Percentiles rank a stretch among this genome's conserved stretches.
phyloP scores from a whole-genome alignment of 2,329 filamentous ascomycete genomes.

The Aspergillus caelatus region DNA sequence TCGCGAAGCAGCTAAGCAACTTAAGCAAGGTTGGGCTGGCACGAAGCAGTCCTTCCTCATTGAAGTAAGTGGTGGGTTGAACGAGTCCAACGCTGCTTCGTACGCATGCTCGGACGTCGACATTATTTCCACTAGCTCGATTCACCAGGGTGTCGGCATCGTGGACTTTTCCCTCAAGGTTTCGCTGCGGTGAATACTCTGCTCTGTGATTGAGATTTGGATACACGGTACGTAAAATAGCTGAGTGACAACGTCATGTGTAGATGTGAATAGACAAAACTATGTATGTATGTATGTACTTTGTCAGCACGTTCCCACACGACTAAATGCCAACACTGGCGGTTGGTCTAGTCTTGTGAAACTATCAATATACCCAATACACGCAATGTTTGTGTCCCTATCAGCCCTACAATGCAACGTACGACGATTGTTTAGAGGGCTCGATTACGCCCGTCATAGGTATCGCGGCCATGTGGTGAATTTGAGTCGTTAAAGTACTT shows the following conservation, averaged over 20 bases:
- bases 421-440: not conserved
- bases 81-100: slow-evolving; percentile 75
- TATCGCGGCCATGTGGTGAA: not conserved
- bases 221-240: not conserved
- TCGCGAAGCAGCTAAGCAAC: slow-evolving; percentile 68
- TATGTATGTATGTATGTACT: slow-evolving; percentile 11
- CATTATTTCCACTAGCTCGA: slow-evolving; percentile 93
- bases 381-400: not conserved
- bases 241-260: not conserved
- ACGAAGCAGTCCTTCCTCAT: slow-evolving; percentile 74
- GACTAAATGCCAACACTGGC: not conserved
- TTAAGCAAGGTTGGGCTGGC: slow-evolving; percentile 80
- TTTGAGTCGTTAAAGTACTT: not conserved
- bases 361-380: not conserved
- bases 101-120: slow-evolving; percentile 82
- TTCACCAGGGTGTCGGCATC: slow-evolving; percentile 92
- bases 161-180: slow-evolving; percentile 98
- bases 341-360: not conserved
- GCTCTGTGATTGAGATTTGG: not conserved
- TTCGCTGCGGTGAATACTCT: slow-evolving; percentile 32
- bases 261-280: slow-evolving; percentile 15
- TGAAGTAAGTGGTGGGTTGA: slow-evolving; percentile 91
- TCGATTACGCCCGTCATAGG: not conserved
- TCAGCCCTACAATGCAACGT: not conserved
- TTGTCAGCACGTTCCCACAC: not conserved